Conservation (phyloP, 805 yeast species). For the Pichia cephalocereana region DNA sequence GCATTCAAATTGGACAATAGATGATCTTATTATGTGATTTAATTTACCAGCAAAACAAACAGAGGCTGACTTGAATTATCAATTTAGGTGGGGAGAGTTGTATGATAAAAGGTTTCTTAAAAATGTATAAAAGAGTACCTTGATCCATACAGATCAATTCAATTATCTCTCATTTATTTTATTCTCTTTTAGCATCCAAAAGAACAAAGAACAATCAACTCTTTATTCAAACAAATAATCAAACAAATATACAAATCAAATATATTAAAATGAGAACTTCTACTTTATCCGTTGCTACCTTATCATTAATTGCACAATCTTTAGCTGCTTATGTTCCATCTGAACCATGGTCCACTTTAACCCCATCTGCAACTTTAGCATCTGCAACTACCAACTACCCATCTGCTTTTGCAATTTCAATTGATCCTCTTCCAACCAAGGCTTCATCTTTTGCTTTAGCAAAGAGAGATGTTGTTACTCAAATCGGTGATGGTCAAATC, state of each 20-base stretch:
- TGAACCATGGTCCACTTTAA: conserved; percentile 63
- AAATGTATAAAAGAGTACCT: conserved; percentile 1
- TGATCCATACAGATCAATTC: conserved; percentile 1
- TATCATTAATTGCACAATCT: conserved; percentile 36
- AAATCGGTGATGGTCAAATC: conserved; percentile 36
- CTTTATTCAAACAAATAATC: neutral
- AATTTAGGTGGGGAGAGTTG: no score
- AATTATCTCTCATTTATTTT: neutral
- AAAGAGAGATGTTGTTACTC: conserved; percentile 31
- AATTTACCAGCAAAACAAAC: neutral
- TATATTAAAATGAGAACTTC: conserved; percentile 9
- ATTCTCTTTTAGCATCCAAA: conserved; percentile 1
- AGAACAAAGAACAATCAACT: neutral
- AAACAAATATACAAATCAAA: neutral
- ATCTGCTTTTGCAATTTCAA: conserved; percentile 61
- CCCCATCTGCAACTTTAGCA: conserved; percentile 44
- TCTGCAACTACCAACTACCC: conserved; percentile 55
- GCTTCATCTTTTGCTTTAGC: conserved; percentile 8
- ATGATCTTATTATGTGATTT: no score
- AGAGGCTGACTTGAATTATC: neutral
- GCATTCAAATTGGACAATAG: no score
- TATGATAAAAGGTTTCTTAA: no score
- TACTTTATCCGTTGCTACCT: conserved; percentile 25
- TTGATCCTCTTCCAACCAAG: conserved; percentile 35
- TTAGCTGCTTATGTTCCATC: conserved; percentile 56